Evolutionary conservation across 2,329 filamentous ascomycete species (phyloP).

Genomic region (Bipolaris oryzae): DNA sequence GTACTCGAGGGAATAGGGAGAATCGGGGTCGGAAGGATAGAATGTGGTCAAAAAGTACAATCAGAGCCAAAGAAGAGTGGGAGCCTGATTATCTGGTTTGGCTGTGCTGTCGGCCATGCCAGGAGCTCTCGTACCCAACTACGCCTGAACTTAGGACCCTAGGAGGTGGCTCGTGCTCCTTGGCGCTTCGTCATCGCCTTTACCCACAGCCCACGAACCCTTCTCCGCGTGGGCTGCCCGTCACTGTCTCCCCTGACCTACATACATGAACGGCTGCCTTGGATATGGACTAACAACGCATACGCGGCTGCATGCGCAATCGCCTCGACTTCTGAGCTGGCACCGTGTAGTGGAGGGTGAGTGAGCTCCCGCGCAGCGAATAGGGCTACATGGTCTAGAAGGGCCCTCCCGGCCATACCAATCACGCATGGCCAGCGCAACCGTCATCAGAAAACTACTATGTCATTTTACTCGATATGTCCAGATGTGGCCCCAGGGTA

Average conservation of each 20-base stretch:
- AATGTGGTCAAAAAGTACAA: conserved; percentile 20
- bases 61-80: conserved; percentile 4
- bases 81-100: conserved; percentile 9
- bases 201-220: conserved; percentile 15
- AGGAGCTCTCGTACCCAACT: conserved; percentile 24
- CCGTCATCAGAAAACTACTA: conserved; percentile 37
- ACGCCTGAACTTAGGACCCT: conserved; percentile 17
- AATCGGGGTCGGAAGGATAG: background rate
- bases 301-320: conserved; percentile 45
- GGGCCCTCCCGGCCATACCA: conserved; percentile 26
- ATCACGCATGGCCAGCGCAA: conserved; percentile 44
- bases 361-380: conserved; percentile 22
- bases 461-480: conserved; percentile 42
- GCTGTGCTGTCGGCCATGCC: conserved; percentile 13
- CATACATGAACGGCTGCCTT: conserved; percentile 26
- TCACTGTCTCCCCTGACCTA: background rate
- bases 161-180: conserved; percentile 27
- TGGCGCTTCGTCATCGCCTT: conserved; percentile 37
- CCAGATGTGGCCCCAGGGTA: conserved; percentile 29
- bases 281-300: conserved; percentile 35
- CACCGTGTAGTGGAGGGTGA: conserved; percentile 26
- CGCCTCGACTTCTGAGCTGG: conserved; percentile 31
- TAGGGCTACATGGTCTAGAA: conserved; percentile 17
- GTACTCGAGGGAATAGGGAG: background rate
- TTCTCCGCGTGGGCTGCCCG: conserved; percentile 4